phyloP scores from a whole-genome alignment of 768 basidiomycete genomes.

The Inosperma sp. region DNA sequence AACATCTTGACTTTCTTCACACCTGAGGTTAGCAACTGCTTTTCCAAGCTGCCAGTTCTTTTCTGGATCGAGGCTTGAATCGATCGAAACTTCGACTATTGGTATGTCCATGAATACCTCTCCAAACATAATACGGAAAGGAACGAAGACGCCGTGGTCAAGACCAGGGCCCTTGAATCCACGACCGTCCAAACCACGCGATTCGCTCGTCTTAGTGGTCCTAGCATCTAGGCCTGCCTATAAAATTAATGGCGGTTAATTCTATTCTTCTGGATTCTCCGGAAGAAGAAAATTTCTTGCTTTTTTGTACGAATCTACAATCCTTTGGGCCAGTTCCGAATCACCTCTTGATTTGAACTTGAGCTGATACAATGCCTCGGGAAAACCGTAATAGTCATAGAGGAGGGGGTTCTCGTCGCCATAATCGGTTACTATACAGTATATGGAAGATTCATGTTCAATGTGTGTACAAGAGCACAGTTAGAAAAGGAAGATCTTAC shows the following conservation, averaged over 20 bases:
- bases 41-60: conserved; percentile 63
- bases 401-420: conserved; percentile 70
- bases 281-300: conserved; percentile 25
- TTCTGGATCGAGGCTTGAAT: conserved; percentile 52
- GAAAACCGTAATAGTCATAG: conserved; percentile 73
- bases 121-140: conserved; percentile 76
- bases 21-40: conserved; percentile 57
- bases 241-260: conserved; percentile 2
- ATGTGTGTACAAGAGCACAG: background rate
- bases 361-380: conserved; percentile 50
- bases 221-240: conserved; percentile 54
- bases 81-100: conserved; percentile 67
- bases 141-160: conserved; percentile 79
- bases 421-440: conserved; percentile 78
- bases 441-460: background rate
- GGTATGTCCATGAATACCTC: conserved; percentile 58
- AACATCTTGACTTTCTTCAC: conserved; percentile 14
- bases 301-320: conserved; percentile 57
- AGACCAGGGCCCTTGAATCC: conserved; percentile 62
- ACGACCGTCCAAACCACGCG: conserved; percentile 61
- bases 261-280: too few relatives aligned
- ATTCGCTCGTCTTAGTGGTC: conserved; percentile 44
- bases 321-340: conserved; percentile 46
- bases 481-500: conserved; percentile 29
- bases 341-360: conserved; percentile 70